phyloP scores from a whole-genome alignment of 2,329 filamentous ascomycete genomes.

The Emergomyces pasteurianus region DNA sequence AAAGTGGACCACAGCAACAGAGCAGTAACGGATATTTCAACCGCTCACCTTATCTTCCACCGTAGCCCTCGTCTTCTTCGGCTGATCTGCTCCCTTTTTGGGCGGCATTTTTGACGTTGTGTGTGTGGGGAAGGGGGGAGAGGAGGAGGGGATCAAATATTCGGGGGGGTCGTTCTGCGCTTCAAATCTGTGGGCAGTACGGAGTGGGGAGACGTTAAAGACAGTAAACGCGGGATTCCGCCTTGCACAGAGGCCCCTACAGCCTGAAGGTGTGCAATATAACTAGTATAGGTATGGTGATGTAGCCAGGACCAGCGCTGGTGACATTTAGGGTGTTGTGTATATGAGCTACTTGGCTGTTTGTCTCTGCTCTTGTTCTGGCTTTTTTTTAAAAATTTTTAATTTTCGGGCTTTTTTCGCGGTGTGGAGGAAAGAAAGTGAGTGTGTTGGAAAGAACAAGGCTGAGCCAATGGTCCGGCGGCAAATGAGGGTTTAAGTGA shows the following conservation, averaged over 20 bases:
- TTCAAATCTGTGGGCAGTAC: neutral
- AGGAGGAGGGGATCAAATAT: too few relatives aligned
- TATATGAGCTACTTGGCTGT: too few relatives aligned
- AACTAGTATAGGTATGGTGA: neutral
- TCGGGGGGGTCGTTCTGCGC: neutral
- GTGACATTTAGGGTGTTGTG: neutral
- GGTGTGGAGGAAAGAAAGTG: neutral
- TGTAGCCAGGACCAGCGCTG: neutral
- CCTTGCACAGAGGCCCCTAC: neutral
- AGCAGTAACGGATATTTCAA: slow-evolving; percentile 1
- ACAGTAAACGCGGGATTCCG: neutral
- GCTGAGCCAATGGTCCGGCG: neutral
- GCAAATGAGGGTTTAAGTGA: neutral
- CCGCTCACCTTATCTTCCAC: slow-evolving; percentile 64
- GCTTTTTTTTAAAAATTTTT: neutral
- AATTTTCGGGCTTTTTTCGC: too few relatives aligned
- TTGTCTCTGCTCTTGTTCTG: neutral
- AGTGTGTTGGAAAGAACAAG: neutral
- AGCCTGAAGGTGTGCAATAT: neutral
- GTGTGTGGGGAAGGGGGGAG: neutral
- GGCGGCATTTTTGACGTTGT: slow-evolving; percentile 34
- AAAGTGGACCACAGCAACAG: neutral
- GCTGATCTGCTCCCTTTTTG: slow-evolving; percentile 31
- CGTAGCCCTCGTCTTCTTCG: slow-evolving; percentile 38
- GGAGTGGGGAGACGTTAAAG: neutral